These are phyloP conservation scores for Mycothermus thermophilus DNA, from an alignment of 495 filamentous ascomycete species.

Conservation along the genomic window DNA sequence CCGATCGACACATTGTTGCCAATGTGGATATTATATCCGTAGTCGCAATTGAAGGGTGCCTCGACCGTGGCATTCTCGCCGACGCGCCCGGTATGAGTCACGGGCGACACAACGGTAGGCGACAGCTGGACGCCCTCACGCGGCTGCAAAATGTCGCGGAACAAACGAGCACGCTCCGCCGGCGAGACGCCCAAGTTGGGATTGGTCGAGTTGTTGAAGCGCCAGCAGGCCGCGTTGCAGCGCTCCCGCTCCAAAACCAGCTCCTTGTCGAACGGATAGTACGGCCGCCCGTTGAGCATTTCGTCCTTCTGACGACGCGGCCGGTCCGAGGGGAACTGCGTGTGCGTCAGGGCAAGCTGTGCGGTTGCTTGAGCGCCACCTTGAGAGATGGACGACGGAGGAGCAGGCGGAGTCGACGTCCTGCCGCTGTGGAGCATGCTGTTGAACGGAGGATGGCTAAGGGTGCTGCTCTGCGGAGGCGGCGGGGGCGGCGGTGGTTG, in stretches of 20 bases:
- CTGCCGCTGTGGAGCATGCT: conserved; percentile 32
- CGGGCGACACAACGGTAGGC: conserved; percentile 32
- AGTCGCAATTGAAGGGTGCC: conserved; percentile 85
- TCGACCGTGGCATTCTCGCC: conserved; percentile 70
- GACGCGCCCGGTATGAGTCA: conserved; percentile 46
- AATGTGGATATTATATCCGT: conserved; percentile 86
- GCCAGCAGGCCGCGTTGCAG: conserved; percentile 71
- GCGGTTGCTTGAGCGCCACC: conserved; percentile 40
- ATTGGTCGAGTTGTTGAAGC: conserved; percentile 83
- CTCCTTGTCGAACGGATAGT: conserved; percentile 61
- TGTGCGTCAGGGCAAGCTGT: conserved; percentile 44
- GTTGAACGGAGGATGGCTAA: conserved; percentile 16
- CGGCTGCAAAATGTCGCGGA: conserved; percentile 55
- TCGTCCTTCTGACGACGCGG: conserved; percentile 73
- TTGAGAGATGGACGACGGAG: conserved; percentile 17
- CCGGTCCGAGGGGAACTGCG: conserved; percentile 29
- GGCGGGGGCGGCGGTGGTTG: conserved; percentile 10
- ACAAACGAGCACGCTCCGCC: conserved; percentile 65
- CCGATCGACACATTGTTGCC: conserved; percentile 79
- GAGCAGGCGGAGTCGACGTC: conserved; percentile 27
- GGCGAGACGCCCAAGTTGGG: conserved; percentile 60
- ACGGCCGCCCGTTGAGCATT: conserved; percentile 77
- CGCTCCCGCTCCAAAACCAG: conserved; percentile 75
- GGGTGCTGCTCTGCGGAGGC: conserved; percentile 13
- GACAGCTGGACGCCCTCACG: conserved; percentile 35